Base-by-base conservation (phyloP, 2,329 filamentous ascomycete genomes). In the Aspergillus neoniger region DNA sequence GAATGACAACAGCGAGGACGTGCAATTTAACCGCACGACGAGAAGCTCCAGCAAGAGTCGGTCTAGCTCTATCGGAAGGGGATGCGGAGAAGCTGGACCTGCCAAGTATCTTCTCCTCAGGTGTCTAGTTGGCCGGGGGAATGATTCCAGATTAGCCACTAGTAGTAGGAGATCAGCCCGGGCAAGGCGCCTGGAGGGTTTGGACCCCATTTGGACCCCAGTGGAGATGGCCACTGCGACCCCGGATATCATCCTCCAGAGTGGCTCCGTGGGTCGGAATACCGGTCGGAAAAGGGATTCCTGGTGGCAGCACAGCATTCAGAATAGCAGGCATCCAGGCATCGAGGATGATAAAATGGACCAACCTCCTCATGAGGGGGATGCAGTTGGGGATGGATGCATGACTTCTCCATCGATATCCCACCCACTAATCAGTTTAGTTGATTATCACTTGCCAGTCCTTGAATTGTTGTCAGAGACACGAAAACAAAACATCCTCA, bases 281-380 rank as follows among this genome's bases (percentile, higher is more conserved):
- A 28, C 17, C 47, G 47, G 25, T 30, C 47, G 47, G 63, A 65
- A 65, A 63, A 55, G 56, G 58, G 53, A 49, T 65, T 65, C 63
- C 63, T 59, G 52, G 49, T 23, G 17, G 53, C 14, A 53, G 53
- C 28, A 53, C 52, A 58, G 50, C 25, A 61, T 58, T 47, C 54
- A 54, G 55, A 55, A 21, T 21, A 14, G 19, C 19, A 23, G 39
- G 41, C 41, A 44, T 5, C 17, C 41, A 51, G 21, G 28, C n/a
- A 39, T 38, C 47, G 21, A 57, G 36, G 1, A 17, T 21, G n/a
- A 55, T 55, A 55, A 55, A 44, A 44, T 21, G 5, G 23, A 47
- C 17, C n/a, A 9, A n/a, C 15, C 38, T 21, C 30, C 47, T 50
- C 47, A 32, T 30, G 23, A 30, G 47, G 23, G 21, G 25, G n/a